Conservation (phyloP, 2,329 filamentous ascomycete species). For the Fusarium sterilihyphosum region DNA sequence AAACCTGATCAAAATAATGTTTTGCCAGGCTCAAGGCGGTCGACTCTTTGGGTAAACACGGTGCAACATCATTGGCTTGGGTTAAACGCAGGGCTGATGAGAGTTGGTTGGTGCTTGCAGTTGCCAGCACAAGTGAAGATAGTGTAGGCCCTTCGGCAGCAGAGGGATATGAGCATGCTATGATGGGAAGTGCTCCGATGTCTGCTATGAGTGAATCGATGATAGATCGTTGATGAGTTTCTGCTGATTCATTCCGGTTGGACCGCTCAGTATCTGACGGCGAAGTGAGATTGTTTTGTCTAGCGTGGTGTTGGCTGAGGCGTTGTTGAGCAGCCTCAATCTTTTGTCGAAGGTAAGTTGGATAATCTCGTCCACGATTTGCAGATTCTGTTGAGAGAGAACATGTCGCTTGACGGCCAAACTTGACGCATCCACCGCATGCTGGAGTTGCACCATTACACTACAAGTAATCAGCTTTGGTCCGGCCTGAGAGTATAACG, state of each 20-base stretch:
- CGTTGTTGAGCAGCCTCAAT: neutral
- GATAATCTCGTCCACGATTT: neutral
- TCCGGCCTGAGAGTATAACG: accelerated
- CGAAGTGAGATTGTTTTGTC: neutral
- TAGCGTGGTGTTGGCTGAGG: neutral
- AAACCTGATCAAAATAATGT: neutral
- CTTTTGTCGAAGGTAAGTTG: neutral
- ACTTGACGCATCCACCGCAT: neutral
- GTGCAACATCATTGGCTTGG: neutral
- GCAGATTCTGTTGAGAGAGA: neutral
- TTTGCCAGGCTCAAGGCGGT: neutral
- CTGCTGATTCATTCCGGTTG: neutral
- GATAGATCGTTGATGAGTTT: neutral
- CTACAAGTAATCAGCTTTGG: neutral
- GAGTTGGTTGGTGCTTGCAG: slow-evolving; percentile 6
- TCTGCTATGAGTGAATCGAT: slow-evolving; percentile 13
- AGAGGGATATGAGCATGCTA: slow-evolving; percentile 1
- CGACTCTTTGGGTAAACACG: neutral
- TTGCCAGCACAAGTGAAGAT: neutral
- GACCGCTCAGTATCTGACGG: neutral
- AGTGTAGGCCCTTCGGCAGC: neutral
- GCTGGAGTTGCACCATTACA: slow-evolving; percentile 4
- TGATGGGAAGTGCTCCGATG: neutral
- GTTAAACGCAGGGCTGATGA: neutral
- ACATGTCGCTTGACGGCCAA: neutral